Percentiles rank a stretch among this genome's conserved stretches.
Evolutionary conservation across 306 rosid species (phyloP).

Genomic region (Medicago ruthenica): DNA sequence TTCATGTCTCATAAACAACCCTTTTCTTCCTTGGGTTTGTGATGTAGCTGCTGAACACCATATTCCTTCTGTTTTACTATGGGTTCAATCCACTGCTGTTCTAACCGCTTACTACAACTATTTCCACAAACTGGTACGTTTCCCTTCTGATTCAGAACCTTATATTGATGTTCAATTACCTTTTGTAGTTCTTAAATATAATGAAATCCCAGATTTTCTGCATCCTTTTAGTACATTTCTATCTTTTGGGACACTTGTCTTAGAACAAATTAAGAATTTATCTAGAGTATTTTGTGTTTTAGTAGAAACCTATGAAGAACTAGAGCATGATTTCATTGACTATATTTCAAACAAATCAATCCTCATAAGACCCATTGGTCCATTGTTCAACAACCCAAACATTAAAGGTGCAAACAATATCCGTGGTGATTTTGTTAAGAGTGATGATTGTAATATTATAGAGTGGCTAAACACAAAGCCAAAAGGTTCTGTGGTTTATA

Average conservation of each 20-base stretch:
- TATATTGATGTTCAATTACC: slow-evolving; percentile 49
- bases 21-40: slow-evolving; percentile 71
- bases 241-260: slow-evolving; percentile 44
- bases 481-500: slow-evolving; percentile 56
- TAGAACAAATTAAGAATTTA: slow-evolving; percentile 58
- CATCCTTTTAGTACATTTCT: slow-evolving; percentile 15
- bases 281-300: slow-evolving; percentile 57
- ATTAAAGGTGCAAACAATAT: slow-evolving; percentile 15
- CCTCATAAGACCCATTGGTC: slow-evolving; percentile 55
- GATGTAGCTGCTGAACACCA: slow-evolving; percentile 56
- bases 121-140: slow-evolving; percentile 52
- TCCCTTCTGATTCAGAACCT: slow-evolving; percentile 60
- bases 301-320: slow-evolving; percentile 42
- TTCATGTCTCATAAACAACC: slow-evolving; percentile 68
- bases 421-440: slow-evolving; percentile 41
- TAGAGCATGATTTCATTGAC: not conserved
- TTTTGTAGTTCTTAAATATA: slow-evolving; percentile 51
- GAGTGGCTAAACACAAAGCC: slow-evolving; percentile 45
- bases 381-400: slow-evolving; percentile 60
- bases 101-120: slow-evolving; percentile 61
- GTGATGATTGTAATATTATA: not conserved
- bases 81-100: slow-evolving; percentile 74
- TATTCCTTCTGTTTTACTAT: slow-evolving; percentile 59
- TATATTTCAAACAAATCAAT: slow-evolving; percentile 46
- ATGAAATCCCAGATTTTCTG: slow-evolving; percentile 70